phyloP scores from a whole-genome alignment of 768 basidiomycete genomes.

The Pluteus cervinus region DNA sequence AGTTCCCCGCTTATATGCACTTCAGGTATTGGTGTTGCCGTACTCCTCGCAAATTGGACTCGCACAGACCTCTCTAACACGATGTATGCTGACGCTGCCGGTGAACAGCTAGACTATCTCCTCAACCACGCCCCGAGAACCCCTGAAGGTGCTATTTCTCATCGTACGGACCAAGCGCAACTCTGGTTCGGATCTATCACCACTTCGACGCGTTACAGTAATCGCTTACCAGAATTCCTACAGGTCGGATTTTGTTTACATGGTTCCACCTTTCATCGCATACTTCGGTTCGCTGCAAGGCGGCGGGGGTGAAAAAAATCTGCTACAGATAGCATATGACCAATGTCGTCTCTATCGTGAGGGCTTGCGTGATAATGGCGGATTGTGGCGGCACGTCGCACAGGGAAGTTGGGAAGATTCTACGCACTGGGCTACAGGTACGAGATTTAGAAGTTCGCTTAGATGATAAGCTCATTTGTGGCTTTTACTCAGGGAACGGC shows the following conservation, averaged over 20 bases:
- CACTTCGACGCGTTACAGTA: not conserved
- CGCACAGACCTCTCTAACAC: constrained; percentile 23
- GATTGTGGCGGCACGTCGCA: constrained; percentile 53
- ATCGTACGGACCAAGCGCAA: constrained; percentile 45
- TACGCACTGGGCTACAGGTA: constrained; percentile 56
- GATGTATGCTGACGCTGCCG: constrained; percentile 35
- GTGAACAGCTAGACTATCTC: constrained; percentile 42
- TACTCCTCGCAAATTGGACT: constrained; percentile 50
- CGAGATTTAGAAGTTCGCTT: constrained; percentile 2
- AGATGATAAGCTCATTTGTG: constrained; percentile 1
- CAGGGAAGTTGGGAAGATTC: constrained; percentile 39
- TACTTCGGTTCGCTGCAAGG: constrained; percentile 51
- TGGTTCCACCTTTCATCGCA: constrained; percentile 63
- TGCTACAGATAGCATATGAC: constrained; percentile 46
- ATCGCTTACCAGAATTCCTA: not conserved
- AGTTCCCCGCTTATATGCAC: constrained; percentile 5
- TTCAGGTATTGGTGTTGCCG: constrained; percentile 44
- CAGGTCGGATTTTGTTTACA: constrained; percentile 57
- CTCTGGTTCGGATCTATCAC: constrained; percentile 33
- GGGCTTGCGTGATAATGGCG: constrained; percentile 38
- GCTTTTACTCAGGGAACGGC: constrained; percentile 38
- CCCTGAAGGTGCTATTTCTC: constrained; percentile 51
- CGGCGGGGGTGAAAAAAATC: constrained; percentile 21
- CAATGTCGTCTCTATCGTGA: constrained; percentile 54
- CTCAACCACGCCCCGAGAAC: constrained; percentile 37